Conservation (phyloP, 805 yeast species). For the Candida cerambycidarum region DNA sequence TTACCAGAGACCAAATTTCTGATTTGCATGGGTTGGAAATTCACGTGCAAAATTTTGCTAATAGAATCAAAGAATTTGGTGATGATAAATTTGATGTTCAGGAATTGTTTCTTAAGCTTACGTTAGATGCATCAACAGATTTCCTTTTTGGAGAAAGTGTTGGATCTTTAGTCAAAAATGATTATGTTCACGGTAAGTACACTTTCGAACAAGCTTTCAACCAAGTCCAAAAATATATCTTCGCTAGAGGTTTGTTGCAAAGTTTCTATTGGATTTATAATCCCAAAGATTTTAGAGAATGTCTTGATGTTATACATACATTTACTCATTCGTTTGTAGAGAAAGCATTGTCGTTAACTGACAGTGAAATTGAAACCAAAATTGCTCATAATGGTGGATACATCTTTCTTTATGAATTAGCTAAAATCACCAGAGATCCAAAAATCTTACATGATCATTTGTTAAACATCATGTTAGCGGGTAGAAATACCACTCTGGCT, state of each 20-base stretch:
- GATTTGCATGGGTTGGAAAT: slow-evolving; percentile 32
- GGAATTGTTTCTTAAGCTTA: slow-evolving; percentile 33
- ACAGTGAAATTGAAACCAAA: slow-evolving; percentile 28
- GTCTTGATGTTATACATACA: slow-evolving; percentile 30
- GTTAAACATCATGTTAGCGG: slow-evolving; percentile 40
- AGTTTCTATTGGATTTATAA: slow-evolving; percentile 27
- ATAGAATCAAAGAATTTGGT: slow-evolving; percentile 18
- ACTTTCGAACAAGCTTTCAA: slow-evolving; percentile 32
- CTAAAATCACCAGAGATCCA: slow-evolving; percentile 36
- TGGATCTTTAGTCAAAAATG: slow-evolving; percentile 21
- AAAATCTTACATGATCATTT: slow-evolving; percentile 37
- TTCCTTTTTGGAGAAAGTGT: slow-evolving; percentile 41
- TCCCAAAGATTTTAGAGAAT: slow-evolving; percentile 32
- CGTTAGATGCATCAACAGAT: slow-evolving; percentile 42
- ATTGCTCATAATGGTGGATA: slow-evolving; percentile 26
- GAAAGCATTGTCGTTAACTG: slow-evolving; percentile 29
- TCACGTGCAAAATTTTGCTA: slow-evolving; percentile 26
- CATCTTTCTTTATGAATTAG: slow-evolving; percentile 38
- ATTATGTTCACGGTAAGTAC: slow-evolving; percentile 20
- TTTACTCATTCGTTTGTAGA: slow-evolving; percentile 31
- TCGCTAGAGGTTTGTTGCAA: slow-evolving; percentile 33
- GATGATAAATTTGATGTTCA: slow-evolving; percentile 31
- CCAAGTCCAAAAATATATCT: slow-evolving; percentile 31
- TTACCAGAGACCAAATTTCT: slow-evolving; percentile 37
- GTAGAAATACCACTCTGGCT: slow-evolving; percentile 38